Evolutionary conservation across 768 basidiomycete genomes (phyloP), one percentile per base, ranked within the genome.

Genomic region (Suillus paluster): DNA sequence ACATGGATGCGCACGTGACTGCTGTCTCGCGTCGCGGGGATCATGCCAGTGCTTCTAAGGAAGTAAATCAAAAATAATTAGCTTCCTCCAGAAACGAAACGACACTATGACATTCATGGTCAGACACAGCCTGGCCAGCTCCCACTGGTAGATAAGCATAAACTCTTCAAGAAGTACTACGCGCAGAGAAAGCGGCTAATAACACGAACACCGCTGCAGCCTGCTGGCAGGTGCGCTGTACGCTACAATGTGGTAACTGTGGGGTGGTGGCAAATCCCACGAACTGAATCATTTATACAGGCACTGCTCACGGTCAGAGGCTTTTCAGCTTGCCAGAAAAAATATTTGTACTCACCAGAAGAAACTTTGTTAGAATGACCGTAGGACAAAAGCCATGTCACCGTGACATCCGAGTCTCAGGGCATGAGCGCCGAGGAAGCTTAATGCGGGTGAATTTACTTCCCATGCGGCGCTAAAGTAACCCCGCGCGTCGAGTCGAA

Each of bases 1-100:
- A 60, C 57, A 60, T 61, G 59, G 19, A 41, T 59, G n/a, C 19
- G 48, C 59, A 62, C 58, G 58, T 60, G 61, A 61, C 38, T 8
- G 23, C 21, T 30, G 21, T 30, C 42, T 46, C 42, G 58, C 42
- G 57, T 59, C 21, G 36, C 38, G 44, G 38, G 41, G 57, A 36
- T 58, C n/a, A n/a, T n/a, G n/a, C n/a, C n/a, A n/a, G n/a, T n/a
- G 34, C 11, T 42, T 53, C 57, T 63, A 17, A 14, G 46, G 54
- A 62, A 56, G 63, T 62, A 62, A 63, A 63, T 48, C 19, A 49
- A 19, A 46, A 33, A 15, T 48, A 2, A 45, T 27, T 19, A 53
- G 42, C 50, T 30, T 45, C 41, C 15, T 45, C 33, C 44, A 17
- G 25, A 46, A 42, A 41, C 50, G 17, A 33, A 39, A 46, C 19